Evolutionary conservation across 202 grass and related monocot species (phyloP).

Genomic region (Miscanthus sacchariflorus): DNA sequence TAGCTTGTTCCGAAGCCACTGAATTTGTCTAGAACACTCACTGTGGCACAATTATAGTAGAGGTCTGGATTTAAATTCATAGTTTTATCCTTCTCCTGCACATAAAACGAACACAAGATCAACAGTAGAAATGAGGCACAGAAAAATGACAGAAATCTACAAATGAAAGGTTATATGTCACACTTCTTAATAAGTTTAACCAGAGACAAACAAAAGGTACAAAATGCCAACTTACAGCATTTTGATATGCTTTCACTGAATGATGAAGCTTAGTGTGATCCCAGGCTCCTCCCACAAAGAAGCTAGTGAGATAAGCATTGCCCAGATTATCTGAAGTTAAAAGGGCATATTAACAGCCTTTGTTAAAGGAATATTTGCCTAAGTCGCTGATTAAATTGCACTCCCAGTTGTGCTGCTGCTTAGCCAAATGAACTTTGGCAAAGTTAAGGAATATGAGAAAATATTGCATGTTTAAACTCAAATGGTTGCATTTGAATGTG

Average conservation of each 20-base stretch:
- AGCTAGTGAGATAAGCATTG: constrained; percentile 97
- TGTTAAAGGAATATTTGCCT: constrained; percentile 14
- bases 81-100: constrained; percentile 87
- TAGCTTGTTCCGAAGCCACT: constrained; percentile 23
- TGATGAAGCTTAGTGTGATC: constrained; percentile 82
- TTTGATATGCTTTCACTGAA: constrained; percentile 97
- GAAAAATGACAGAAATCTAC: constrained; percentile 43
- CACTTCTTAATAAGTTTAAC: constrained; percentile 24
- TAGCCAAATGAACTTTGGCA: constrained; percentile 16
- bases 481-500: background rate
- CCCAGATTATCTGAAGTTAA: constrained; percentile 85
- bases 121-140: constrained; percentile 26
- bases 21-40: constrained; percentile 56
- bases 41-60: constrained; percentile 88
- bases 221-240: constrained; percentile 83
- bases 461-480: constrained; percentile 5
- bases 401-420: background rate
- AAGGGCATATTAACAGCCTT: constrained; percentile 17
- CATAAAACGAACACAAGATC: constrained; percentile 43
- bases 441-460: background rate
- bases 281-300: constrained; percentile 86
- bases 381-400: background rate
- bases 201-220: constrained; percentile 29
- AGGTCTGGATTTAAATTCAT: constrained; percentile 91
- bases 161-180: background rate